Conservation (phyloP, 2,329 filamentous ascomycete species). For the Rosellinia necatrix region DNA sequence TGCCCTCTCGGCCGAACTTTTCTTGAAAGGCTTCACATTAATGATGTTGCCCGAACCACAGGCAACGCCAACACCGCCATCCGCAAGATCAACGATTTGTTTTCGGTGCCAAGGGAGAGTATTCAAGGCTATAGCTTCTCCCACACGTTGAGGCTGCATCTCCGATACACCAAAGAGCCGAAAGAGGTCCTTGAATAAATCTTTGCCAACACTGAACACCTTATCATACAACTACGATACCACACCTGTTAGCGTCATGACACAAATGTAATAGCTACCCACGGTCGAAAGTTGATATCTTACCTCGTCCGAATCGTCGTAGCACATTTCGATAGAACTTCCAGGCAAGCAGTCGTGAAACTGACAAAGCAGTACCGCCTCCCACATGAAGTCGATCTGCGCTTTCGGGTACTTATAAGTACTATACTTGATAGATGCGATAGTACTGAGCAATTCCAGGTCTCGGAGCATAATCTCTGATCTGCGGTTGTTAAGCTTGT, state of each 20-base stretch:
- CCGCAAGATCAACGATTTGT: slow-evolving; percentile 70
- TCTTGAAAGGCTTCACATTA: slow-evolving; percentile 53
- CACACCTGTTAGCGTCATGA: too few relatives aligned
- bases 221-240: slow-evolving; percentile 72
- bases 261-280: neutral
- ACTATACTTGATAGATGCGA: slow-evolving; percentile 74
- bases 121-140: slow-evolving; percentile 71
- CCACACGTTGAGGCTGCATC: slow-evolving; percentile 45
- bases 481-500: slow-evolving; percentile 91
- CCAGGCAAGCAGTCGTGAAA: slow-evolving; percentile 98
- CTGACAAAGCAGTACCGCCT: slow-evolving; percentile 86
- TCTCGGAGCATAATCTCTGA: slow-evolving; percentile 85
- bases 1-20: slow-evolving; percentile 49
- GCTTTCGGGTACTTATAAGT: slow-evolving; percentile 90
- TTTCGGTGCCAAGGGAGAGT: slow-evolving; percentile 84
- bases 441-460: slow-evolving; percentile 83
- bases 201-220: slow-evolving; percentile 77
- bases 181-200: slow-evolving; percentile 72
- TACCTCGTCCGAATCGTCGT: slow-evolving; percentile 88
- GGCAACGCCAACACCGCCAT: slow-evolving; percentile 57
- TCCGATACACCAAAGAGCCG: slow-evolving; percentile 66
- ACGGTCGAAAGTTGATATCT: slow-evolving; percentile 28
- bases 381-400: slow-evolving; percentile 96
- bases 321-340: slow-evolving; percentile 96
- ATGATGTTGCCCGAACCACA: slow-evolving; percentile 60